Percentiles rank a stretch among this genome's conserved stretches.
Evolutionary conservation across 768 basidiomycete genomes (phyloP).

Genomic region (Lactarius indigo): DNA sequence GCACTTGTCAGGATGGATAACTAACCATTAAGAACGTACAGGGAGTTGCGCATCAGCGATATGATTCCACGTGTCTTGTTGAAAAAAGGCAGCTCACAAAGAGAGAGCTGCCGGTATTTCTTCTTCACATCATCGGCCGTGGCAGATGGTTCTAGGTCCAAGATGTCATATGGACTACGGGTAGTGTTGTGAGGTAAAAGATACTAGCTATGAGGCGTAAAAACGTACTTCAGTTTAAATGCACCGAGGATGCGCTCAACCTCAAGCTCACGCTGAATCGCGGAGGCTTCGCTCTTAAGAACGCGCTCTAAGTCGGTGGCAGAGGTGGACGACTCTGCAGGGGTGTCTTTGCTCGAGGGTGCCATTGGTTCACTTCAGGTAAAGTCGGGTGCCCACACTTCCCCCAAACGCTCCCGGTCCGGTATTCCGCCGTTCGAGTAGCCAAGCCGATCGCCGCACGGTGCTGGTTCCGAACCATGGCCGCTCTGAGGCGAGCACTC

Average conservation of each 20-base stretch:
- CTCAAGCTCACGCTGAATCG: slow-evolving; percentile 83
- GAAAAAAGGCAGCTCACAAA: slow-evolving; percentile 52
- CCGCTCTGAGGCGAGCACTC: background rate
- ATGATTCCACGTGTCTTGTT: slow-evolving; percentile 13
- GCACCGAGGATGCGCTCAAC: slow-evolving; percentile 90
- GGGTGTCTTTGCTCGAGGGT: slow-evolving; percentile 10
- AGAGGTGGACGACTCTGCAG: slow-evolving; percentile 17
- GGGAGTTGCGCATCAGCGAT: slow-evolving; percentile 22
- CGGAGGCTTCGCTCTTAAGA: slow-evolving; percentile 74
- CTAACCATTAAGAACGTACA: slow-evolving; percentile 52
- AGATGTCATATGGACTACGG: slow-evolving; percentile 85
- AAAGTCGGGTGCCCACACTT: background rate
- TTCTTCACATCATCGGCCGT: slow-evolving; percentile 85
- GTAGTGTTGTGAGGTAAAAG: background rate
- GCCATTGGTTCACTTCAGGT: background rate
- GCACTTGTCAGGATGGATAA: slow-evolving; percentile 99
- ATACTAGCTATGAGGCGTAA: background rate
- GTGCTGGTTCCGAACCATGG: background rate
- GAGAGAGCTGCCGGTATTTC: slow-evolving; percentile 79
- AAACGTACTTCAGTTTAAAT: slow-evolving; percentile 90
- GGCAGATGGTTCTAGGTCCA: slow-evolving; percentile 70
- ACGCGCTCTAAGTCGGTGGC: slow-evolving; percentile 70
- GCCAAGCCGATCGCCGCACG: background rate
- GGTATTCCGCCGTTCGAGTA: background rate
- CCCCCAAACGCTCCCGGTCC: background rate